Percentiles rank a stretch among this genome's conserved stretches.
phyloP scores from a whole-genome alignment of 169 alveolate genomes.

The Plasmodium malariae region DNA sequence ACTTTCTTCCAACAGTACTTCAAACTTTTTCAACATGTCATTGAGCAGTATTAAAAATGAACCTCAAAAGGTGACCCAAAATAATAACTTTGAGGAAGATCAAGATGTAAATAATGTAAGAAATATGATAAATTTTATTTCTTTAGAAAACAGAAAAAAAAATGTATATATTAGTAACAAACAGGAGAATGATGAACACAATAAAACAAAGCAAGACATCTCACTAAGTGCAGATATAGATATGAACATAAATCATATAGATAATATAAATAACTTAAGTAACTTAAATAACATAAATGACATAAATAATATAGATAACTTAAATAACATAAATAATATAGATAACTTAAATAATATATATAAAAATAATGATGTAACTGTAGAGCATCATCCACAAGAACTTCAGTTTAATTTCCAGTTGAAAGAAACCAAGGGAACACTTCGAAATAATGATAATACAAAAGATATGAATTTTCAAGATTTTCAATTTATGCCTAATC shows the following conservation, averaged over 20 bases:
- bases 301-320: background rate
- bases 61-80: background rate
- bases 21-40: slow-evolving; percentile 1
- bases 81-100: slow-evolving; percentile 3
- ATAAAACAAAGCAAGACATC: slow-evolving; percentile 9
- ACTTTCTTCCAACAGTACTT: slow-evolving; percentile 1
- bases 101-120: slow-evolving; percentile 58
- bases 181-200: slow-evolving; percentile 24
- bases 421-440: slow-evolving; percentile 76
- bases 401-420: slow-evolving; percentile 36
- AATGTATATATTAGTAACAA: slow-evolving; percentile 55
- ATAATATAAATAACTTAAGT: background rate
- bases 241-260: background rate
- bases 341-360: background rate
- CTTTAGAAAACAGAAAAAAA: slow-evolving; percentile 70
- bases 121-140: slow-evolving; percentile 46
- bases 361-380: background rate
- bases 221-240: background rate
- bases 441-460: slow-evolving; percentile 56
- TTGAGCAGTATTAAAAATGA: slow-evolving; percentile 21
- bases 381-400: slow-evolving; percentile 1
- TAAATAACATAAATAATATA: background rate
- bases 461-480: slow-evolving; percentile 60
- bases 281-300: background rate
- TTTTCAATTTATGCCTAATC: slow-evolving; percentile 20